Conservation (phyloP, 2,329 filamentous ascomycete genomes). For the Fusarium agapanthi region DNA sequence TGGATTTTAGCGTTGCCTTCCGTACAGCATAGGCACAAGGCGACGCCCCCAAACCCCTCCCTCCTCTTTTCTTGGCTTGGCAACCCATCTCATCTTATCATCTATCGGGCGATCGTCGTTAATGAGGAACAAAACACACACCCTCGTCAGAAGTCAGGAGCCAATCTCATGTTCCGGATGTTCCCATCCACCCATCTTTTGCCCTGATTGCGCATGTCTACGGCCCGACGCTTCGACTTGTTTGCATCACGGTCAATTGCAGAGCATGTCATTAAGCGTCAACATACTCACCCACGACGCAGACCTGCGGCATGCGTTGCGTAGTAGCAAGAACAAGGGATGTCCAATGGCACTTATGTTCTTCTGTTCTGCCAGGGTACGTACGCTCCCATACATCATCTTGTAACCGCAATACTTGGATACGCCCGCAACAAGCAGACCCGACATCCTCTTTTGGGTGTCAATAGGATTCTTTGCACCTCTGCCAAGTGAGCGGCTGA, state of each 20-base stretch:
- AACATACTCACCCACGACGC: neutral
- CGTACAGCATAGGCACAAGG: slow-evolving; percentile 17
- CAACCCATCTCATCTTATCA: slow-evolving; percentile 23
- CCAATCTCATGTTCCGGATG: slow-evolving; percentile 32
- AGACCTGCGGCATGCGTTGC: neutral
- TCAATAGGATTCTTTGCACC: slow-evolving; percentile 16
- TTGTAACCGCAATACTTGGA: neutral
- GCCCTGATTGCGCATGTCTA: neutral
- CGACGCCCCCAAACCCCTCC: slow-evolving; percentile 15
- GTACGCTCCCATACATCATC: neutral
- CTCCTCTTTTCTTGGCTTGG: slow-evolving; percentile 4
- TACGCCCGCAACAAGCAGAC: slow-evolving; percentile 12
- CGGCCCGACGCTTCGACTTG: neutral
- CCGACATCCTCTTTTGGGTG: slow-evolving; percentile 5
- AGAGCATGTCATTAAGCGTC: neutral
- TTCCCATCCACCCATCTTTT: slow-evolving; percentile 1
- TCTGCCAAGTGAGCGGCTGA: slow-evolving; percentile 1
- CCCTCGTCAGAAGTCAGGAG: slow-evolving; percentile 38
- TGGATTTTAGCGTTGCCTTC: slow-evolving; percentile 19
- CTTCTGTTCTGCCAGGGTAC: slow-evolving; percentile 1
- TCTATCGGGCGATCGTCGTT: slow-evolving; percentile 40
- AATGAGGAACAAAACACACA: slow-evolving; percentile 24
- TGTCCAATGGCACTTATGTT: neutral
- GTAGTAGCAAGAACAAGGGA: neutral
- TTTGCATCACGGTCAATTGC: neutral